Conservation (phyloP, 768 basidiomycete species). For the Russula virescens region DNA sequence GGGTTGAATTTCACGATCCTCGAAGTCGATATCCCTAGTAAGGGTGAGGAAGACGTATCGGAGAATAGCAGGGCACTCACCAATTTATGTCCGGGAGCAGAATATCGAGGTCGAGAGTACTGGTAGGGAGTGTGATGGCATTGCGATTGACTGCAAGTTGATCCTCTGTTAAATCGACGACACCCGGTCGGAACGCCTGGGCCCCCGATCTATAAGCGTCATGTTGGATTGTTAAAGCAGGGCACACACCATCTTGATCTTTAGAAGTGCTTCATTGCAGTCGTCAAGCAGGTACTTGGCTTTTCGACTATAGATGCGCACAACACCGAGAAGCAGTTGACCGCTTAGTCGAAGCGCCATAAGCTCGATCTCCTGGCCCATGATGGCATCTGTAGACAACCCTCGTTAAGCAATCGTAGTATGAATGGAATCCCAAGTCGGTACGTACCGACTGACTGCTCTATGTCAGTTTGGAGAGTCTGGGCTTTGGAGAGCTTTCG, state of each 20-base stretch:
- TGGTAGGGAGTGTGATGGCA: constrained; percentile 79
- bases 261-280: constrained; percentile 91
- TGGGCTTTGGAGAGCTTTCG: constrained; percentile 95
- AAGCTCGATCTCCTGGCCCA: constrained; percentile 85
- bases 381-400: constrained; percentile 65
- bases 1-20: constrained; percentile 56
- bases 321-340: constrained; percentile 92
- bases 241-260: constrained; percentile 83
- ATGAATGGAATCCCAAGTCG: background rate
- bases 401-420: background rate
- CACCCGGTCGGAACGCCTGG: constrained; percentile 89
- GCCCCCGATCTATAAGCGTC: constrained; percentile 4
- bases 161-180: constrained; percentile 95
- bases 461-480: constrained; percentile 92
- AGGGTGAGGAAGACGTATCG: constrained; percentile 14
- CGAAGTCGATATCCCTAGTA: constrained; percentile 73
- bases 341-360: constrained; percentile 97
- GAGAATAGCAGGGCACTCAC: constrained; percentile 35
- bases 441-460: constrained; percentile 78
- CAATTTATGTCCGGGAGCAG: constrained; percentile 77
- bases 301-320: constrained; percentile 95
- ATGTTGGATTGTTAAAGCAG: background rate
- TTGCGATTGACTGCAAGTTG: constrained; percentile 82
- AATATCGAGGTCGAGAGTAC: constrained; percentile 73
- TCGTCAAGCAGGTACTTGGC: constrained; percentile 97